These are phyloP conservation scores for Ceratocystis harringtonii DNA, from an alignment of 2,329 filamentous ascomycete species.

Conservation along the genomic window DNA sequence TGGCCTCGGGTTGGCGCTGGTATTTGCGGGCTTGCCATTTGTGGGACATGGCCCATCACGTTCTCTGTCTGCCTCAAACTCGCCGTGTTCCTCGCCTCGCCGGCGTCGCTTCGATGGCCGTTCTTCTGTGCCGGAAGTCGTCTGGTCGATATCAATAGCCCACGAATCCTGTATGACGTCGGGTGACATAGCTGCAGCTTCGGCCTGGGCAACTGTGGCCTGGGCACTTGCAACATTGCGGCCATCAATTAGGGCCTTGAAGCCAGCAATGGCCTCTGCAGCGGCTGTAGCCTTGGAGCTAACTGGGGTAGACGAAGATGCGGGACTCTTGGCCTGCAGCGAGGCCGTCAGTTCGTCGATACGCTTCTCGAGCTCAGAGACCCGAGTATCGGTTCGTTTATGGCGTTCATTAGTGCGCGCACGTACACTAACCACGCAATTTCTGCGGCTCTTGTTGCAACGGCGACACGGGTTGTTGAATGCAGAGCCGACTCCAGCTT, in stretches of 20 bases:
- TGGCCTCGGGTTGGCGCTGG: constrained; percentile 12
- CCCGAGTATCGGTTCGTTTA: constrained; percentile 81
- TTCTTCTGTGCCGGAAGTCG: not conserved
- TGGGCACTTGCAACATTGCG: not conserved
- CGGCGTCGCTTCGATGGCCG: constrained; percentile 11
- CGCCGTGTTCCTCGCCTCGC: not conserved
- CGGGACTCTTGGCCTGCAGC: constrained; percentile 40
- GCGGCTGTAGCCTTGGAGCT: constrained; percentile 22
- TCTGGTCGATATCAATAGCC: not conserved
- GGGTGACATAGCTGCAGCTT: constrained; percentile 3
- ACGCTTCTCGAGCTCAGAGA: constrained; percentile 83
- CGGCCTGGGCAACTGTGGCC: not conserved
- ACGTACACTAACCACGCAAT: constrained; percentile 62
- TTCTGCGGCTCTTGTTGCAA: constrained; percentile 65
- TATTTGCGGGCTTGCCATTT: not conserved
- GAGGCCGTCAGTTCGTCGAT: constrained; percentile 78
- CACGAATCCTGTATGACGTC: constrained; percentile 24
- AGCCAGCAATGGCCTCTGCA: constrained; percentile 7
- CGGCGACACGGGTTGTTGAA: constrained; percentile 53
- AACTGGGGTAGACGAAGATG: not conserved
- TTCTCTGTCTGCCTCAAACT: not conserved
- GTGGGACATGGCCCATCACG: not conserved
- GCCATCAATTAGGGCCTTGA: constrained; percentile 20
- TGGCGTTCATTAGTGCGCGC: constrained; percentile 52
- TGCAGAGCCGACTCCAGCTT: constrained; percentile 21